Evolutionary conservation across 345 rosid genomes (phyloP).

Genomic region (Arabidopsis arenosa): DNA sequence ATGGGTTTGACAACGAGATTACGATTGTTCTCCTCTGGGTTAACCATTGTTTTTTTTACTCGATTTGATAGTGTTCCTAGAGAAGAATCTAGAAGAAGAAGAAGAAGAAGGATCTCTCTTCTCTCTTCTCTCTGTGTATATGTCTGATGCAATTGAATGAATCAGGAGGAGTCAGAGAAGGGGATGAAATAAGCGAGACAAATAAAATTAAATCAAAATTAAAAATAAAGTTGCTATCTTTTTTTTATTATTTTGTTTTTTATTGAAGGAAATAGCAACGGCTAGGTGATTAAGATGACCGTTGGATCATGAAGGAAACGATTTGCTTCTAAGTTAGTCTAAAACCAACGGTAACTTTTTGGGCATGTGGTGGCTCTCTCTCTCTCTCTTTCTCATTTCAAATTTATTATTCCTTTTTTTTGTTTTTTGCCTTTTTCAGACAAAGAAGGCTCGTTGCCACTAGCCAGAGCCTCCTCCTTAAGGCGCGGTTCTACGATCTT

Average conservation of each 20-base stretch:
- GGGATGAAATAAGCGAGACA: slow-evolving; percentile 26
- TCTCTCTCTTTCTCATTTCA: slow-evolving; percentile 14
- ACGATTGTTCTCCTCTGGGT: slow-evolving; percentile 57
- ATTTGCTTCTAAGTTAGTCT: slow-evolving; percentile 39
- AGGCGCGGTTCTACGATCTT: slow-evolving; percentile 28
- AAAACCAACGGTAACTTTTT: slow-evolving; percentile 45
- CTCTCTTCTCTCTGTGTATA: background rate
- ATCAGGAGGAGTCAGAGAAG: slow-evolving; percentile 19
- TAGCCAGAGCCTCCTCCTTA: slow-evolving; percentile 11
- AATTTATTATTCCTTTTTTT: slow-evolving; percentile 26
- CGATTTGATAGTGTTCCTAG: background rate
- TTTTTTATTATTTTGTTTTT: slow-evolving; percentile 6
- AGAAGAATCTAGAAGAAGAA: slow-evolving; percentile 19
- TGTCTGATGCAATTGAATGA: slow-evolving; percentile 29
- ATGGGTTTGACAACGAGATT: slow-evolving; percentile 47
- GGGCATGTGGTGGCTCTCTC: slow-evolving; percentile 15
- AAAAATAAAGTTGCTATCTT: background rate
- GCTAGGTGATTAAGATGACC: slow-evolving; percentile 48
- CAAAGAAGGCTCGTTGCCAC: slow-evolving; percentile 47
- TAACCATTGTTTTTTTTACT: slow-evolving; percentile 43
- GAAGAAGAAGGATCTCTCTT: slow-evolving; percentile 32
- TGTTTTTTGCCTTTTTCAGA: slow-evolving; percentile 35
- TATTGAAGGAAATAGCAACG: slow-evolving; percentile 35
- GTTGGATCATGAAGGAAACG: slow-evolving; percentile 50
- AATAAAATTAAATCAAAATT: no score